These are phyloP conservation scores for Streptanthus diversifolius DNA, from an alignment of 345 rosid species.

Conservation along the genomic window DNA sequence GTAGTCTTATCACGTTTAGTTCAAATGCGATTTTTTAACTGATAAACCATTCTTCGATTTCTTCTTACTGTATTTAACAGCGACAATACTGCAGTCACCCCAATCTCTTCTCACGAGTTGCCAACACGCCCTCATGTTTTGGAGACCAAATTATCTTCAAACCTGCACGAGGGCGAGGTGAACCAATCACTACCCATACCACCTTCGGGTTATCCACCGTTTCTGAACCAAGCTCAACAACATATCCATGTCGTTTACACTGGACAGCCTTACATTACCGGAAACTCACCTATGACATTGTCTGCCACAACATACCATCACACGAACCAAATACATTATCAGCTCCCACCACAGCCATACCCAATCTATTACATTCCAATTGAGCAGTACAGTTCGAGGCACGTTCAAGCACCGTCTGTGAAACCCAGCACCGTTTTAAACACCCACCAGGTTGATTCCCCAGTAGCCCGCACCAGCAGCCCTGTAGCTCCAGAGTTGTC, in stretches of 20 bases:
- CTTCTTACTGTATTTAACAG: constrained; percentile 3
- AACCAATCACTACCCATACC: constrained; percentile 40
- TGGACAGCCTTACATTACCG: constrained; percentile 37
- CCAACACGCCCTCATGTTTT: constrained; percentile 16
- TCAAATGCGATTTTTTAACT: background rate
- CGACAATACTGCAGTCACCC: constrained; percentile 9
- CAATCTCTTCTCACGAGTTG: constrained; percentile 17
- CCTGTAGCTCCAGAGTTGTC: constrained; percentile 42
- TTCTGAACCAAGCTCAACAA: constrained; percentile 43
- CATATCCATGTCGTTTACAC: constrained; percentile 40
- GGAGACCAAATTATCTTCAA: constrained; percentile 35
- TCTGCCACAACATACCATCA: constrained; percentile 42
- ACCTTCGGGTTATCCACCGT: constrained; percentile 42
- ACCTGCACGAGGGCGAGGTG: constrained; percentile 28
- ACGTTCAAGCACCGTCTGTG: constrained; percentile 27
- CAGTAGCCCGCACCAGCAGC: constrained; percentile 13
- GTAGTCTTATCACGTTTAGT: background rate
- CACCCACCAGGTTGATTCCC: constrained; percentile 20
- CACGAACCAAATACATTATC: constrained; percentile 43
- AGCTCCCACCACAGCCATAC: constrained; percentile 41
- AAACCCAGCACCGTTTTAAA: constrained; percentile 26
- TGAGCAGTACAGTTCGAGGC: constrained; percentile 32
- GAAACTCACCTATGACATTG: constrained; percentile 34
- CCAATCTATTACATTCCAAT: constrained; percentile 47
- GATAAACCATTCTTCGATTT: background rate